Conservation (phyloP, 257 asterid species). For the Primulina eburnea region DNA sequence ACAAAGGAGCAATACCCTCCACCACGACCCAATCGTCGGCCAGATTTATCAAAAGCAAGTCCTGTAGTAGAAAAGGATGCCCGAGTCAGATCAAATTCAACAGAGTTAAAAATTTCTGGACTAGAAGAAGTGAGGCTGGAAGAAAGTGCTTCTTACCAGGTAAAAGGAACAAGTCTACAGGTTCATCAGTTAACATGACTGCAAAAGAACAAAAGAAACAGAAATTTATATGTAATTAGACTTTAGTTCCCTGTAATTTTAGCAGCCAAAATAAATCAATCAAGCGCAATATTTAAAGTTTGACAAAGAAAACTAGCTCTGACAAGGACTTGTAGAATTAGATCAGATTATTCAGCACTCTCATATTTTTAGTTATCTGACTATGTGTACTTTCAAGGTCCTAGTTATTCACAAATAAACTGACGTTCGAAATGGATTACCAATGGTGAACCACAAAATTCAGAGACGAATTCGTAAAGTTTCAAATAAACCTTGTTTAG, state of each 20-base stretch:
- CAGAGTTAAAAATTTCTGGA: slow-evolving; percentile 16
- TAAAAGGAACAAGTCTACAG: slow-evolving; percentile 81
- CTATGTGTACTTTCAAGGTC: neutral
- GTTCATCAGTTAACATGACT: slow-evolving; percentile 83
- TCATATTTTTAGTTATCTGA: too few species aligned
- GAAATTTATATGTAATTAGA: slow-evolving; percentile 15
- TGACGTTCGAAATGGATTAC: neutral
- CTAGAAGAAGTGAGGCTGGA: slow-evolving; percentile 8
- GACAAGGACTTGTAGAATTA: too few species aligned
- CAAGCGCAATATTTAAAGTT: neutral
- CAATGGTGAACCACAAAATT: too few species aligned
- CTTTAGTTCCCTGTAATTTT: neutral
- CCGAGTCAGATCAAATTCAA: neutral
- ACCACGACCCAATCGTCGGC: slow-evolving; percentile 95
- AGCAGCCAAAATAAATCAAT: neutral
- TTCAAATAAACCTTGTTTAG: too few species aligned
- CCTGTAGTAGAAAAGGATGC: slow-evolving; percentile 38
- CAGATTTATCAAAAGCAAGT: slow-evolving; percentile 89
- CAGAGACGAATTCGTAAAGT: too few species aligned
- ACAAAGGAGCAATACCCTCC: slow-evolving; percentile 62
- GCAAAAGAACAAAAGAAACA: slow-evolving; percentile 30
- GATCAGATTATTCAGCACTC: neutral
- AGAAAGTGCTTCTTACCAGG: slow-evolving; percentile 64
- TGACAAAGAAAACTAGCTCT: neutral
- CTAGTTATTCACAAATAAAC: neutral